phyloP scores from a whole-genome alignment of 208 protist species.

The Borovskyia barvae region DNA sequence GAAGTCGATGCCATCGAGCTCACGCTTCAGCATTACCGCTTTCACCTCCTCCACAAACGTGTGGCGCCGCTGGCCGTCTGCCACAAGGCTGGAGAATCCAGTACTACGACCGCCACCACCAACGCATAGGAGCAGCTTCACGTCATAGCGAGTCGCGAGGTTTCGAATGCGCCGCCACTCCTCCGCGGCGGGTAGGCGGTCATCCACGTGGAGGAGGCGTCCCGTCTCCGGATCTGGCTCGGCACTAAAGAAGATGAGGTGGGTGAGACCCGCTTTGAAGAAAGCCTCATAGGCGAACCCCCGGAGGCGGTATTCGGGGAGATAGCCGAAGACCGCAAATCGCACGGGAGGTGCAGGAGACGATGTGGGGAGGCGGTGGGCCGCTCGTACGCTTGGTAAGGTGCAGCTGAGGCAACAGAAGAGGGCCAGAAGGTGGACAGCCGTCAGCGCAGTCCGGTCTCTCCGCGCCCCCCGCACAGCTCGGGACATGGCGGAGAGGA shows the following conservation, averaged over 20 bases:
- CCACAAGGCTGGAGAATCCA: conserved; percentile 42
- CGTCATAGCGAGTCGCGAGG: conserved; percentile 35
- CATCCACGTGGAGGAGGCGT: conserved; percentile 25
- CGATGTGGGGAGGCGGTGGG: too few species aligned
- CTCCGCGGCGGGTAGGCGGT: conserved; percentile 38
- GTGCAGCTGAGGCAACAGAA: not conserved
- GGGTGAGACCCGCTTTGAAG: conserved; percentile 53
- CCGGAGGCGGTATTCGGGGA: conserved; percentile 64
- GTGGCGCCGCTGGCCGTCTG: conserved; percentile 11
- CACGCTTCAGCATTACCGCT: conserved; percentile 23
- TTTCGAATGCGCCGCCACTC: conserved; percentile 33
- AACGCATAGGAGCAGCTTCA: conserved; percentile 60
- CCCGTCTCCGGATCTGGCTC: conserved; percentile 41
- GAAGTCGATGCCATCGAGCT: conserved; percentile 72
- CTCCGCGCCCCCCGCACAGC: too few species aligned
- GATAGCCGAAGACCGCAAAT: conserved; percentile 67
- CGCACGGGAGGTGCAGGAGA: not conserved
- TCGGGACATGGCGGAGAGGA: too few species aligned
- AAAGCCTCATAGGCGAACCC: conserved; percentile 46
- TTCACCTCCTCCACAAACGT: conserved; percentile 37
- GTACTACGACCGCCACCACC: conserved; percentile 58
- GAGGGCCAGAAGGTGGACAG: not conserved
- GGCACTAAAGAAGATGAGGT: conserved; percentile 77
- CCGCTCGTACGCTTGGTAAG: too few species aligned
- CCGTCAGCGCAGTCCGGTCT: too few species aligned